phyloP scores from a whole-genome alignment of 176 grass and related monocot species.

The Paspalum vaginatum region DNA sequence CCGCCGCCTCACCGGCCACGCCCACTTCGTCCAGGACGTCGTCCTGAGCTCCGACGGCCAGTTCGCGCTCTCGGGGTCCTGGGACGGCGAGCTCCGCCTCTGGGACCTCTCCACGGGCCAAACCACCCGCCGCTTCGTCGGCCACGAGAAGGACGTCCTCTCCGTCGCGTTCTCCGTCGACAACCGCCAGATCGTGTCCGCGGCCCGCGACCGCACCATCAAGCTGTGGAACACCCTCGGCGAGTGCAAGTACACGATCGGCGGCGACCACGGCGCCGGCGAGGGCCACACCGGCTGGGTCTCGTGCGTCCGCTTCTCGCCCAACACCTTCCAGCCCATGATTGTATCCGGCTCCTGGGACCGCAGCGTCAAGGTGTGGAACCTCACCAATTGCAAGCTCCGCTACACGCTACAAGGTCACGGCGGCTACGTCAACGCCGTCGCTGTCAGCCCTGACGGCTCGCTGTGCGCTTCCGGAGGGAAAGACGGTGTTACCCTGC shows the following conservation, averaged over 20 bases:
- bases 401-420: conserved; percentile 65
- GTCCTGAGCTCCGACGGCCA: conserved; percentile 82
- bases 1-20: conserved; percentile 90
- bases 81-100: conserved; percentile 90
- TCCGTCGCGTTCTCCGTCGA: conserved; percentile 92
- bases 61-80: conserved; percentile 89
- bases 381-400: conserved; percentile 92
- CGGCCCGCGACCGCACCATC: conserved; percentile 81
- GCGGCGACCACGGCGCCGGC: conserved; percentile 47
- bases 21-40: conserved; percentile 92
- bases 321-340: conserved; percentile 47
- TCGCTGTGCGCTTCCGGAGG: conserved; percentile 94
- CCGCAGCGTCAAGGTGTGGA: conserved; percentile 92
- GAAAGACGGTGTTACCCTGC: conserved; percentile 67
- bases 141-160: conserved; percentile 89
- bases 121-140: conserved; percentile 77
- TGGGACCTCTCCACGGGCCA: conserved; percentile 74
- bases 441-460: conserved; percentile 85
- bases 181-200: conserved; percentile 95
- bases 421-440: conserved; percentile 75
- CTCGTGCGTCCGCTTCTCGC: conserved; percentile 86
- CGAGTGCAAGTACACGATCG: conserved; percentile 98
- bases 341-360: conserved; percentile 92
- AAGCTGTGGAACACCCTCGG: conserved; percentile 98
- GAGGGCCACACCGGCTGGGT: conserved; percentile 88